Evolutionary conservation across 2,329 filamentous ascomycete species (phyloP), one percentile per base, ranked within the genome.

Genomic region (Aspergillus sp.): DNA sequence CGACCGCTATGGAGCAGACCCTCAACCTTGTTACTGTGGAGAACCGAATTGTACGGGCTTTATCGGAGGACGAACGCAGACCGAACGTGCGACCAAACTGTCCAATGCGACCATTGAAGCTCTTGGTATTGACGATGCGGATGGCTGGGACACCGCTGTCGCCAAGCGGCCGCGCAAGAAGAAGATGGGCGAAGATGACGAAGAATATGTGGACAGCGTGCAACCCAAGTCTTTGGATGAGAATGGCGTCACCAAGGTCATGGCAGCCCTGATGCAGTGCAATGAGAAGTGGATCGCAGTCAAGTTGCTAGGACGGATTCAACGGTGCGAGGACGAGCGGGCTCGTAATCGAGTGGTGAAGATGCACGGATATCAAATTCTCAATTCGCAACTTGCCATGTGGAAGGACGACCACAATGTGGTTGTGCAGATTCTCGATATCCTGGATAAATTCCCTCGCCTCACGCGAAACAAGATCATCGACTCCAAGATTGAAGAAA

Each of bases 271-370:
- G 49, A 90, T 95, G 82, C 91, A 96, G 67, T 95, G 88, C 76
- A 94, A 95, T 69, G 93, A 98, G 75, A 96, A 96, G 69, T 98
- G 93, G 93, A 96, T 98, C 67, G 89, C 88, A 2, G 89, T 96
- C 69, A 97, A 97, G 70, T 75, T 98, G 47, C 79, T 98, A 49
- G 80, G 83, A 56, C 90, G 93, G 44, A 89, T 98, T 52, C 88
- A 95, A 67, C 79, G 80, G 36, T 90, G 86, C 62, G 80, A 91
- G 42, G 89, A 96, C 57, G 88, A 95, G 61, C 82, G 82, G 52
- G 88, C 96, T 47, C 82, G 87, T 50, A 87, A 93, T 66, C 82
- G 85, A 44, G 89, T 97, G 35, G 86, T 96, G 62, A 87, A 88
- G 59, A 94, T 97, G 85, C 93, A 97, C 72, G 93, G 91, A 44